phyloP scores from a whole-genome alignment of 345 rosid species.

The Hibiscus syriacus region DNA sequence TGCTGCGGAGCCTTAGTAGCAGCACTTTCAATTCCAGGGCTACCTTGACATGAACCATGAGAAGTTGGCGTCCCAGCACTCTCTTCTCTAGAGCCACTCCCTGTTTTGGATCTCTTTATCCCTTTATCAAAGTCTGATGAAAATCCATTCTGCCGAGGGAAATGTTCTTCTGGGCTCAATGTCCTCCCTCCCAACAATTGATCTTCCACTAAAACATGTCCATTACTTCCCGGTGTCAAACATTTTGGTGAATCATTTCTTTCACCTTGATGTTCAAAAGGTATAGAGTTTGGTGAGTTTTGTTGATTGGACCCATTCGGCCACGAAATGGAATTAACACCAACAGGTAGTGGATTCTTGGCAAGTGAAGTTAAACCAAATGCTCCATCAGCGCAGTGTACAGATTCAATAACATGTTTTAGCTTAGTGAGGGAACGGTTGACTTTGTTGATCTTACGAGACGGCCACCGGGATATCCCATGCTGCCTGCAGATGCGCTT shows the following conservation, averaged over 20 bases:
- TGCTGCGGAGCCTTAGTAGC: slow-evolving; percentile 34
- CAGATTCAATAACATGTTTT: slow-evolving; percentile 84
- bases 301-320: slow-evolving; percentile 46
- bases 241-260: slow-evolving; percentile 26
- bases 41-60: slow-evolving; percentile 74
- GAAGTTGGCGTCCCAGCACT: slow-evolving; percentile 72
- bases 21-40: slow-evolving; percentile 36
- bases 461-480: slow-evolving; percentile 96
- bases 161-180: slow-evolving; percentile 27
- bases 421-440: slow-evolving; percentile 76
- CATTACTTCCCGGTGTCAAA: slow-evolving; percentile 29
- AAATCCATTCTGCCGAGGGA: slow-evolving; percentile 28
- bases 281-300: slow-evolving; percentile 36
- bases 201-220: slow-evolving; percentile 27
- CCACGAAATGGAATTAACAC: slow-evolving; percentile 60
- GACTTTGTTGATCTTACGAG: slow-evolving; percentile 95
- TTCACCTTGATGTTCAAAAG: slow-evolving; percentile 20
- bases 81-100: slow-evolving; percentile 57
- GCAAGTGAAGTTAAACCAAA: slow-evolving; percentile 45
- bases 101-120: slow-evolving; percentile 33
- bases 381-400: slow-evolving; percentile 74
- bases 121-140: slow-evolving; percentile 28
- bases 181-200: slow-evolving; percentile 15
- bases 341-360: slow-evolving; percentile 52
- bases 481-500: slow-evolving; percentile 99